Evolutionary conservation across 2,329 filamentous ascomycete species (phyloP), one percentile per base, ranked within the genome.

Genomic region (Hypoxylon rubiginosum): DNA sequence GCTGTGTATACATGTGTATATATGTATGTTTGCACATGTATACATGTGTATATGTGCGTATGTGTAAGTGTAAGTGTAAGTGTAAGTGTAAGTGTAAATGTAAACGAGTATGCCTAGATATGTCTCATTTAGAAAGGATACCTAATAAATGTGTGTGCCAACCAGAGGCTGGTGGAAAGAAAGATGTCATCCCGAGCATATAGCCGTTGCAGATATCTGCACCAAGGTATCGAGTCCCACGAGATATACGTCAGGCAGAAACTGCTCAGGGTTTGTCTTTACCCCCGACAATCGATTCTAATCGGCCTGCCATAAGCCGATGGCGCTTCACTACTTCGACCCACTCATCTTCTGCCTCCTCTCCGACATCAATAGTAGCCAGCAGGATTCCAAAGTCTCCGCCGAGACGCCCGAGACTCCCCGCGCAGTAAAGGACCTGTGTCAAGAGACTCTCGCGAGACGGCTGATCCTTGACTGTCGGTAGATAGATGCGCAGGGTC

Each of bases 321-420:
- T 97, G 95, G 71, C 95, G 92, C 79, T 92, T 92, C 78, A 97
- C 93, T 34, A 97, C 88, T 64, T 94, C 92, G 39, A 94, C 92
- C 94, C 94, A 97, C 79, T 97, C 90, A 66, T 86, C 82, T 53
- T 87, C 83, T 1, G 84, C 84, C 21, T 81, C 81, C 24, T 77
- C 77, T 15, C 74, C 82, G 72, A 71, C 75, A 66, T 77, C 84
- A 46, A 87, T 82, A 58, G 85, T 87, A 34, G 94, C 93, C 62
- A 98, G 85, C 70, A 97, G 88, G 82, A 97, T 87, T 60, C 94
- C 91, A 79, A 99, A 99, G 78, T 99, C 96, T 1, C 93, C 94
- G 1, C 96, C 96, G 0, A 98, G 82, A 50, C 96, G 87, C 0
- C 95, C 95, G 52, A 99, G 82, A 79, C 94, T 97, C 49, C 93